A percentile compares a stretch with the other conserved stretches of the same genome.
These are phyloP conservation scores for Didymellaceae sp. DNA, from an alignment of 2,329 filamentous ascomycete genomes.

Conservation along the genomic window DNA sequence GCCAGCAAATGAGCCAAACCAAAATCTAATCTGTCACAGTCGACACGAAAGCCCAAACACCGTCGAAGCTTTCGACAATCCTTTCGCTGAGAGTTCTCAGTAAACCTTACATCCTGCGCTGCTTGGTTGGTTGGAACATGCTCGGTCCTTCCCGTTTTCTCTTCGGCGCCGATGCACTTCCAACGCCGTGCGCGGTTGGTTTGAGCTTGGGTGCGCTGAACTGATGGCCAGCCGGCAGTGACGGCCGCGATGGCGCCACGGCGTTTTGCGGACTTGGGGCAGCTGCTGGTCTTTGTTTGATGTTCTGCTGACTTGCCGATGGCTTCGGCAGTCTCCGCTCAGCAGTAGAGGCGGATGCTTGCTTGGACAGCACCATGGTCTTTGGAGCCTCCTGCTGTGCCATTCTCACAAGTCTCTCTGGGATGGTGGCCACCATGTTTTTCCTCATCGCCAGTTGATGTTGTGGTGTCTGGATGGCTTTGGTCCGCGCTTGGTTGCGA, in stretches of 20 bases:
- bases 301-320: conserved; percentile 24
- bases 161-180: conserved; percentile 20
- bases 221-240: conserved; percentile 37
- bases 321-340: conserved; percentile 14
- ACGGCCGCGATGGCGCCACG: conserved; percentile 25
- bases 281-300: conserved; percentile 30
- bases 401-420: conserved; percentile 42
- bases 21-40: not conserved
- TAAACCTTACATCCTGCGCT: conserved; percentile 4
- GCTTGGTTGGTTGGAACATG: conserved; percentile 25
- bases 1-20: too few species aligned
- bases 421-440: conserved; percentile 33
- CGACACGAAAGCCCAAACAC: not conserved
- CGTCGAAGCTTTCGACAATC: not conserved
- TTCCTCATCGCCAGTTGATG: conserved; percentile 37
- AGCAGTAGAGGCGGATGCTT: conserved; percentile 32
- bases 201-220: conserved; percentile 39
- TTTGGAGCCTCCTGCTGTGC: conserved; percentile 34
- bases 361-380: conserved; percentile 35
- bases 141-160: conserved; percentile 28
- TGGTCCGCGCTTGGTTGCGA: conserved; percentile 40
- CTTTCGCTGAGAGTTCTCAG: not conserved
- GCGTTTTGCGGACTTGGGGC: conserved; percentile 15
- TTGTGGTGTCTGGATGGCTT: conserved; percentile 35
- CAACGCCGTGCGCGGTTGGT: conserved; percentile 18